Base-by-base conservation (phyloP, 371 early-diverging fungal species). In the Gilbertella persicaria region DNA sequence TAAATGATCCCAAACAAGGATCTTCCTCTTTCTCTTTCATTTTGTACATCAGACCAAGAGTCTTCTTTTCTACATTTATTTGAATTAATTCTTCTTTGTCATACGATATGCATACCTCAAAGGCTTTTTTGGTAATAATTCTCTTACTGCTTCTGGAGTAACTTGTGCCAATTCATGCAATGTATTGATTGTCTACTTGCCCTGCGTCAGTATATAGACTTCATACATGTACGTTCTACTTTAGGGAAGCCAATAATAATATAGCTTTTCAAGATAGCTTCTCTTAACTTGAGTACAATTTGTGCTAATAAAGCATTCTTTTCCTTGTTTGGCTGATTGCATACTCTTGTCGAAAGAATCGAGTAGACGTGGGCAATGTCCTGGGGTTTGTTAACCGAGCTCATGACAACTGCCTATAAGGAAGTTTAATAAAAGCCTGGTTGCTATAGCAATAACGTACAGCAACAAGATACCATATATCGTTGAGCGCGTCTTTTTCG, bases 41-140 rank as follows among this genome's bases (percentile, higher is more conserved):
- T 72, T 12, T 87, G 44, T 25, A 89, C 83, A 66, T 95, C 93
- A 66, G 92, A 89, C 96, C 96, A 96, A 19, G 53, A 39, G 4
- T 63, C 50, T 47, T 74, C 71, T n/a, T 53, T 40, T 29, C 68
- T 55, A n/a, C 4, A 19, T n/a, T 3, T 17, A 30, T 12, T 14
- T 25, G 13, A 42, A n/a, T 4, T 13, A 7, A 39, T 17, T 21
- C 17, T 14, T 10, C 5, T 8, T 25, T 9, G 5, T 25, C 28
- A 25, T 7, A 35, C 33, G 3, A 23, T 38, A 0, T 30, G 6
- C 19, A 41, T 49, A 64, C 64, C 64, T 37, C 13, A 60, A 16
- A 8, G 66, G 66, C 24, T 61, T 45, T 12, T 33, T 43, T 5
- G 61, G 57, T 36, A 65, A 30, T 12, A 53, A 25, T 14, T 42